Evolutionary conservation across 1,139 yeast species (phyloP).

Genomic region (Pichia sp.): DNA sequence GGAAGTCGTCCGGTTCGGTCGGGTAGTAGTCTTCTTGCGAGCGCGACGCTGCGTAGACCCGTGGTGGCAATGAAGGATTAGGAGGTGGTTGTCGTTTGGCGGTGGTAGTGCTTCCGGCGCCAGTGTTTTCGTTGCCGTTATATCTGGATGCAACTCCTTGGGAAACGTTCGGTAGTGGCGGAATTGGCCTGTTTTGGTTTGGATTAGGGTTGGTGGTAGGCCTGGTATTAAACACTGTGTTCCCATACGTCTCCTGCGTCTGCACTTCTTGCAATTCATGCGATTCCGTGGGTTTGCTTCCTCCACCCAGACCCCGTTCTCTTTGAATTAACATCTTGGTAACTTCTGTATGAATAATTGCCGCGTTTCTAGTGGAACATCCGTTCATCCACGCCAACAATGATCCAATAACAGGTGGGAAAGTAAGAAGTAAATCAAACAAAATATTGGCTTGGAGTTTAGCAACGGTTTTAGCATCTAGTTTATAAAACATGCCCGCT

Average conservation of each 20-base stretch:
- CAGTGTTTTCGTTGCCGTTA: too few relatives aligned
- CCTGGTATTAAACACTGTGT: too few relatives aligned
- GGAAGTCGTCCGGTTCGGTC: too few relatives aligned
- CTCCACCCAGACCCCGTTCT: conserved; percentile 1
- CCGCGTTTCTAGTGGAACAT: conserved; percentile 88
- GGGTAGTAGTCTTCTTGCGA: too few relatives aligned
- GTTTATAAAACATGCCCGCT: conserved; percentile 49
- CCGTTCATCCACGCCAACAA: conserved; percentile 74
- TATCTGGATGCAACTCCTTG: too few relatives aligned
- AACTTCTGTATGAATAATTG: conserved; percentile 53
- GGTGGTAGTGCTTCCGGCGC: too few relatives aligned
- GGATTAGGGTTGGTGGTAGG: too few relatives aligned
- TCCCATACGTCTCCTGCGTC: conserved; percentile 2
- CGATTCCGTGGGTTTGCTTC: not conserved
- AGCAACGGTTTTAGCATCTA: conserved; percentile 57
- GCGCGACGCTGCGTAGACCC: too few relatives aligned
- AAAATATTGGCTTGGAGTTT: conserved; percentile 70
- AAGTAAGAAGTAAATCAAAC: conserved; percentile 63
- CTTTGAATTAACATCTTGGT: conserved; percentile 36
- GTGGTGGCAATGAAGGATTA: too few relatives aligned
- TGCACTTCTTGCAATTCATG: conserved; percentile 1
- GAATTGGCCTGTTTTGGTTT: too few relatives aligned
- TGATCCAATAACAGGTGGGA: conserved; percentile 76
- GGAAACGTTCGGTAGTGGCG: too few relatives aligned
- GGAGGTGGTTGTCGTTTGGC: too few relatives aligned